Evolutionary conservation across 208 protist species (phyloP), one percentile per base, ranked within the genome.

Genomic region (Vickermania ingenoplastis): DNA sequence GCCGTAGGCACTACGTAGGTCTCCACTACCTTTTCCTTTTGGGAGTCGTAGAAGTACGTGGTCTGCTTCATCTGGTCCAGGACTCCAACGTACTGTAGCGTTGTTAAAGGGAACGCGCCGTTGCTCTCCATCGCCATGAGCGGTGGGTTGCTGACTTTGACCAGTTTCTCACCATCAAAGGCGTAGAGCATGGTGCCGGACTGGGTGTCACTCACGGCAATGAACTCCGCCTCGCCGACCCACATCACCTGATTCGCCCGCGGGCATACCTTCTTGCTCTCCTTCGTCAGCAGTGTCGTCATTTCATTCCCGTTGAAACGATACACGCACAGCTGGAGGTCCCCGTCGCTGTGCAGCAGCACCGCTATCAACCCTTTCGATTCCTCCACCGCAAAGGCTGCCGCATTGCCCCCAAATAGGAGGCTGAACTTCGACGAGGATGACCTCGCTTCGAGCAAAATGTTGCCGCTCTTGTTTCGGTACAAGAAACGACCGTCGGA

Each of bases 31-130:
- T 77, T 77, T 51, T 75, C 73, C 29, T 65, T 77, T 26, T 76
- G 45, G 58, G 89, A 51, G 61, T 84, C 69, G 77, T 77, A 91
- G 31, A 85, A 72, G n/a, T 78, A 49, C 29, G 86, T 14, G 1
- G 48, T 48, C 29, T 66, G 61, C 0, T 29, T 52, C n/a, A 41
- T 24, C 24, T 60, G 28, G 24, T 76, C 61, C 3, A 81, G 31
- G 27, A 89, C 57, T 3, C 60, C 82, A 41, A 89, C 53, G 17
- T 66, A 24, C 22, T 68, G 54, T 25, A 28, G 4, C 14, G 66
- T 65, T 23, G 72, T 24, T 54, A 77, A 81, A 22, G 75, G 61
- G 28, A 53, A 62, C 11, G 55, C 41, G 21, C 67, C 69, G 17
- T 48, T 22, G 57, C 84, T 73, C 28, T 65, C 36, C 28, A 77